Evolutionary conservation across 2,329 filamentous ascomycete species (phyloP).

Genomic region (Bimuria novae-zelandiae): DNA sequence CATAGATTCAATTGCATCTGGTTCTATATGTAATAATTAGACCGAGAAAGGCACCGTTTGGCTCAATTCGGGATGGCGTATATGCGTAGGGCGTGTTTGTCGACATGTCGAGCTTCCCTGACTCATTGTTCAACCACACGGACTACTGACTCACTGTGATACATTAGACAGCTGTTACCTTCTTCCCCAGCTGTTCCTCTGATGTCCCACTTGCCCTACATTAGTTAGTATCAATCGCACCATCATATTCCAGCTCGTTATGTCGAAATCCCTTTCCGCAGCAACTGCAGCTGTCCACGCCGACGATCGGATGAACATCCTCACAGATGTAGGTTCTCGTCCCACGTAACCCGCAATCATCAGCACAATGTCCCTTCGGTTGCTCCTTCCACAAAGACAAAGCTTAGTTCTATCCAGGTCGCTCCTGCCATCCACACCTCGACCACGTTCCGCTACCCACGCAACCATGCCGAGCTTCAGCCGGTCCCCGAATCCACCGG

Average conservation of each 20-base stretch:
- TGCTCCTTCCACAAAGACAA: background rate
- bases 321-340: conserved; percentile 60
- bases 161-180: background rate
- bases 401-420: conserved; percentile 46
- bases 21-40: too few species aligned
- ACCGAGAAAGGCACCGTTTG: too few species aligned
- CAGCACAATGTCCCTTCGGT: too few species aligned
- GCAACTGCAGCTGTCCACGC: conserved; percentile 80
- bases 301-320: conserved; percentile 74
- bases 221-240: background rate
- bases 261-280: conserved; percentile 49
- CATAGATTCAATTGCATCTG: too few species aligned
- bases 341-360: background rate
- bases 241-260: background rate
- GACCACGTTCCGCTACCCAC: conserved; percentile 84
- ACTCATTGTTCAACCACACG: too few species aligned
- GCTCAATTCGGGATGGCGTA: too few species aligned
- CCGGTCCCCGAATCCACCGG: conserved; percentile 53
- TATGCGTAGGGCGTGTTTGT: background rate
- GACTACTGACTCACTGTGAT: conserved; percentile 1
- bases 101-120: background rate
- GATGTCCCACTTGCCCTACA: background rate
- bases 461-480: conserved; percentile 69
- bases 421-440: conserved; percentile 89
- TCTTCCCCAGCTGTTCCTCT: background rate